Conservation (phyloP, 345 rosid genomes). For the Euphorbia peplus region DNA sequence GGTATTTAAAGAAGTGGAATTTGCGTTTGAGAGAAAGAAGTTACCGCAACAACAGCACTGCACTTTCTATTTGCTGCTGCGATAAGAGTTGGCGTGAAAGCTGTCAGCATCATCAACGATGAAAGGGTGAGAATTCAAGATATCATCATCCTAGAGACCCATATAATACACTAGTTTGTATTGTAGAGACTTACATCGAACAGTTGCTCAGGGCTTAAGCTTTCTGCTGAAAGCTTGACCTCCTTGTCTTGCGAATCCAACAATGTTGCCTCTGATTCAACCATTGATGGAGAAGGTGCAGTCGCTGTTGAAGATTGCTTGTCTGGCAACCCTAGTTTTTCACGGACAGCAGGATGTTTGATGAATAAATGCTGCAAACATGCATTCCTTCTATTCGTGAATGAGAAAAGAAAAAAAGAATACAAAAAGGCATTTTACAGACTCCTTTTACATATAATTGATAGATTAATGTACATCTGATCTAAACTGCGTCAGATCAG, state of each 20-base stretch:
- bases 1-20: no score
- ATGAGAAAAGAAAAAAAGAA: not conserved
- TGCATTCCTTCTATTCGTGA: not conserved
- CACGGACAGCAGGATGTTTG: constrained; percentile 54
- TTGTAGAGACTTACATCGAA: constrained; percentile 51
- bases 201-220: constrained; percentile 54
- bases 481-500: not conserved
- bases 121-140: constrained; percentile 14
- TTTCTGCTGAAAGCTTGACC: constrained; percentile 33
- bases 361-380: constrained; percentile 65
- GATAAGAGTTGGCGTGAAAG: constrained; percentile 61
- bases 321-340: constrained; percentile 60
- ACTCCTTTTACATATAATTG: not conserved
- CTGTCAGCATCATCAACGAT: constrained; percentile 43
- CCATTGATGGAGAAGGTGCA: constrained; percentile 11
- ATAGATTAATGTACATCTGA: not conserved
- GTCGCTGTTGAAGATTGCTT: constrained; percentile 26
- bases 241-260: constrained; percentile 30
- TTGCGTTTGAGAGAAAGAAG: not conserved
- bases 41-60: constrained; percentile 61
- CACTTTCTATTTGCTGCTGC: constrained; percentile 45
- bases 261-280: constrained; percentile 18
- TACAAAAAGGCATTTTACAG: not conserved
- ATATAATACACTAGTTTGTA: constrained; percentile 11
- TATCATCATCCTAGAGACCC: constrained; percentile 6